phyloP scores from a whole-genome alignment of 2,329 filamentous ascomycete species.

The Scolecobasidium constrictum region DNA sequence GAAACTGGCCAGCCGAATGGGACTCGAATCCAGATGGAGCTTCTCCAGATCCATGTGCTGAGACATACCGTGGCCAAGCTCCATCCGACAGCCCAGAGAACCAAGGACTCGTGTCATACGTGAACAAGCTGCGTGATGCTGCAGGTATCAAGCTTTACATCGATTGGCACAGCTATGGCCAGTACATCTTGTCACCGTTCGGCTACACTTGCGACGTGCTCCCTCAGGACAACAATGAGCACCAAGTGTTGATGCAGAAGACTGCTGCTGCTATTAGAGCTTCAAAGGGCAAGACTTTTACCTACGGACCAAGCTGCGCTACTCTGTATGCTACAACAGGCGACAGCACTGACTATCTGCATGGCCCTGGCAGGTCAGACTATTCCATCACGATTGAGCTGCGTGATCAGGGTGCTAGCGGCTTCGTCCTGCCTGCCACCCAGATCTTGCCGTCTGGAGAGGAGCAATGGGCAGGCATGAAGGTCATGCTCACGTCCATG shows the following conservation, averaged over 20 bases:
- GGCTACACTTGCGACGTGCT: slow-evolving; percentile 45
- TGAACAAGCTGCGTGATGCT: slow-evolving; percentile 30
- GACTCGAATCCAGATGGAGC: slow-evolving; percentile 16
- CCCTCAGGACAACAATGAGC: slow-evolving; percentile 36
- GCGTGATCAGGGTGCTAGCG: slow-evolving; percentile 36
- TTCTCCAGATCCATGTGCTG: slow-evolving; percentile 23
- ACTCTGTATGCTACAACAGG: slow-evolving; percentile 50
- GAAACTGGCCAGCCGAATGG: slow-evolving; percentile 28
- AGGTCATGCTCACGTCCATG: slow-evolving; percentile 1
- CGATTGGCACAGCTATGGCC: slow-evolving; percentile 55
- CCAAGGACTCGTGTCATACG: slow-evolving; percentile 36
- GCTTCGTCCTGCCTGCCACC: slow-evolving; percentile 37
- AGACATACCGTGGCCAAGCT: slow-evolving; percentile 25
- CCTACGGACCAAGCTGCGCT: slow-evolving; percentile 40
- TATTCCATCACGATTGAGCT: slow-evolving; percentile 40
- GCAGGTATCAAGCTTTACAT: slow-evolving; percentile 51
- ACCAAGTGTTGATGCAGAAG: slow-evolving; percentile 38
- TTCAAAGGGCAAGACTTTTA: slow-evolving; percentile 36
- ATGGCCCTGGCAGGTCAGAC: slow-evolving; percentile 29
- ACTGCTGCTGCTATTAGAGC: slow-evolving; percentile 44
- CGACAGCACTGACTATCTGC: slow-evolving; percentile 33
- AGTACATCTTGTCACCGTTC: slow-evolving; percentile 48
- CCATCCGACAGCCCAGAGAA: slow-evolving; percentile 34
- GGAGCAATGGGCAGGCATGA: slow-evolving; percentile 34
- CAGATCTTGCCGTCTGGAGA: slow-evolving; percentile 37